A percentile compares a stretch with the other conserved stretches of the same genome.
These are phyloP conservation scores for Arachnopeziza araneosa DNA, from an alignment of 2,329 filamentous ascomycete species.

Conservation along the genomic window DNA sequence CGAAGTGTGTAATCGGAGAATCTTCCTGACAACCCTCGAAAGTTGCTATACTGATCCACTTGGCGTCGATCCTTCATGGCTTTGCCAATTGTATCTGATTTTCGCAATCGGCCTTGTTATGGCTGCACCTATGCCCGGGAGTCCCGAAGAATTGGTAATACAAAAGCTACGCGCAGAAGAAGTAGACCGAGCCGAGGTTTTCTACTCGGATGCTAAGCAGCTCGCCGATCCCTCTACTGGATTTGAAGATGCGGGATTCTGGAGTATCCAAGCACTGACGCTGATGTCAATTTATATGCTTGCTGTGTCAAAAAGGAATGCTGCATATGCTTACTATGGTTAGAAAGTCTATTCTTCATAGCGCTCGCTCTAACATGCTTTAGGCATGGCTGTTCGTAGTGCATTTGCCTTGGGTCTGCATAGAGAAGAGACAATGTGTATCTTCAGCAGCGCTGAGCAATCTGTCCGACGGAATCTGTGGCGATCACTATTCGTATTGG, in stretches of 20 bases:
- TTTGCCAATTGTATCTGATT: conserved; percentile 56
- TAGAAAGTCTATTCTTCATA: conserved; percentile 15
- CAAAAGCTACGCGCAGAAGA: conserved; percentile 43
- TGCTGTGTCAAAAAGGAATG: conserved; percentile 54
- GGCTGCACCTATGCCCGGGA: conserved; percentile 46
- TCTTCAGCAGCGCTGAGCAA: conserved; percentile 44
- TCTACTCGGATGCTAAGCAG: conserved; percentile 54
- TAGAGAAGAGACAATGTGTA: conserved; percentile 50
- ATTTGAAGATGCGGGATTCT: conserved; percentile 58
- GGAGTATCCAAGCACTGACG: conserved; percentile 57
- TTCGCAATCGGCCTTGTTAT: conserved; percentile 58
- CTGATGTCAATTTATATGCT: conserved; percentile 62
- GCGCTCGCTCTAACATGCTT: not conserved
- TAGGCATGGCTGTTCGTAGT: conserved; percentile 58
- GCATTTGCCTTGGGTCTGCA: conserved; percentile 59
- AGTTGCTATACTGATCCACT: conserved; percentile 51
- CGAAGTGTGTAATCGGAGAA: conserved; percentile 50
- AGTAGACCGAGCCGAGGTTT: conserved; percentile 52
- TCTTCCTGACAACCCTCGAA: conserved; percentile 45
- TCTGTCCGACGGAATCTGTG: conserved; percentile 51
- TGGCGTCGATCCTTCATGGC: conserved; percentile 41
- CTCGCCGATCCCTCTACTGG: conserved; percentile 42
- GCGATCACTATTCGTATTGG: conserved; percentile 59
- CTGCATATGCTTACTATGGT: conserved; percentile 58
- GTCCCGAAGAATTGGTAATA: conserved; percentile 44